phyloP scores from a whole-genome alignment of 805 yeast genomes.

The Barnettozyma wickerhamii region DNA sequence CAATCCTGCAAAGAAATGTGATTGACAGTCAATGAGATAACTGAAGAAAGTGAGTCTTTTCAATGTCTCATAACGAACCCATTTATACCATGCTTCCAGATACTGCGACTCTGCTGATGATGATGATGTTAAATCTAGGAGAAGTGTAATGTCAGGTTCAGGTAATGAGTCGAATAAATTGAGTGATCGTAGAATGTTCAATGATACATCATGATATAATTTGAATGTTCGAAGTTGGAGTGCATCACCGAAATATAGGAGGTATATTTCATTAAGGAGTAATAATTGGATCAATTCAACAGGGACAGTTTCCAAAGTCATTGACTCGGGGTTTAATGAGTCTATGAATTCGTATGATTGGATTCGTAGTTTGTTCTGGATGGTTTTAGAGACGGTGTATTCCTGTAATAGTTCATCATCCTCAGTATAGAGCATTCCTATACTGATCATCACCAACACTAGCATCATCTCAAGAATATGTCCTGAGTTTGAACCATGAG shows the following conservation, averaged over 20 bases:
- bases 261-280: conserved; percentile 23
- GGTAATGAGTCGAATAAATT: conserved; percentile 8
- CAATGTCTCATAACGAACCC: conserved; percentile 42
- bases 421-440: conserved; percentile 1
- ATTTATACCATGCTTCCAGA: conserved; percentile 35
- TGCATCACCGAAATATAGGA: conserved; percentile 23
- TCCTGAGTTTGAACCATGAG: conserved; percentile 1
- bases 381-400: not conserved
- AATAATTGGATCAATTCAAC: conserved; percentile 24
- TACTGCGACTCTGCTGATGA: not conserved
- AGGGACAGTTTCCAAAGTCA: conserved; percentile 11
- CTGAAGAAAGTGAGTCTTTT: conserved; percentile 40
- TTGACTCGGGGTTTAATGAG: conserved; percentile 7
- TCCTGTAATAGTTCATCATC: too few species aligned
- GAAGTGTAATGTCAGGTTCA: not conserved
- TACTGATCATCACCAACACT: conserved; percentile 13
- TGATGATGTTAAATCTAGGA: not conserved
- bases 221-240: conserved; percentile 15
- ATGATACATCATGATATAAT: conserved; percentile 22
- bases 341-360: conserved; percentile 13
- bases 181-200: conserved; percentile 20
- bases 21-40: conserved; percentile 39
- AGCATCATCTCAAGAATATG: conserved; percentile 9
- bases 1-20: conserved; percentile 27
- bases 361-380: conserved; percentile 21